Base-by-base conservation (phyloP, 2,329 filamentous ascomycete species). In the Cercospora zeina region DNA sequence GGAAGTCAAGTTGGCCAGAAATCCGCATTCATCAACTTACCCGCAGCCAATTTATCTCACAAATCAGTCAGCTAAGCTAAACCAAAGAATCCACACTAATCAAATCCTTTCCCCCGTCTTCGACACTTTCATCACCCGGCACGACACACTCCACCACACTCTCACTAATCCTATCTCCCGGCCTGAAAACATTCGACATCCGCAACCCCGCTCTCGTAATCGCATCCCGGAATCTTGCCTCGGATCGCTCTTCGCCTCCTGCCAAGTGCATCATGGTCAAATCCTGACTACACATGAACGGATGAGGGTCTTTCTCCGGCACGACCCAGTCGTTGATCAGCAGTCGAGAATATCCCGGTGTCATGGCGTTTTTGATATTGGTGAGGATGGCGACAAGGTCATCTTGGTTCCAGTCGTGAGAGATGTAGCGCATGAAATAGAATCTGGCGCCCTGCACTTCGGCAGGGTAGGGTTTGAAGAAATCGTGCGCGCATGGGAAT, bases 331-430 rank as follows among this genome's bases (percentile, higher is more conserved):
- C 72, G 36, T 74, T 68, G 53, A 76, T 71, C 9, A 76, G 64
- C 2, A 76, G 53, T 37, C 68, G 71, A 51, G 68, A 70, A 51
- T 75, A 74, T 7, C 72, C 73, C 6, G 70, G 67, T 42, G 62
- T 65, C 68, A 72, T 69, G 2, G 69, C 69, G 11, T 64, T 54
- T 30, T 65, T 63, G 16, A 73, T 63, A n/a, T 67, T 62, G 0
- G 10, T 31, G 1, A 75, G 61, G n/a, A 76, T 76, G 27, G 63
- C 53, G 16, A 61, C 36, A 19, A 68, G 72, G 21, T 64, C 58
- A 13, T 67, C 67, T 47, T 75, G 69, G 1, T 70, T 62, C 72
- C 73, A 76, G 62, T 75, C 69, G 61, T 74, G 73, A 27, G 73
- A 65, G 13, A 73, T 63, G 16, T 65, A 65, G 49, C 69, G 68